phyloP scores from a whole-genome alignment of 441 rosid species.

The Pelargonium cotyledonis region DNA sequence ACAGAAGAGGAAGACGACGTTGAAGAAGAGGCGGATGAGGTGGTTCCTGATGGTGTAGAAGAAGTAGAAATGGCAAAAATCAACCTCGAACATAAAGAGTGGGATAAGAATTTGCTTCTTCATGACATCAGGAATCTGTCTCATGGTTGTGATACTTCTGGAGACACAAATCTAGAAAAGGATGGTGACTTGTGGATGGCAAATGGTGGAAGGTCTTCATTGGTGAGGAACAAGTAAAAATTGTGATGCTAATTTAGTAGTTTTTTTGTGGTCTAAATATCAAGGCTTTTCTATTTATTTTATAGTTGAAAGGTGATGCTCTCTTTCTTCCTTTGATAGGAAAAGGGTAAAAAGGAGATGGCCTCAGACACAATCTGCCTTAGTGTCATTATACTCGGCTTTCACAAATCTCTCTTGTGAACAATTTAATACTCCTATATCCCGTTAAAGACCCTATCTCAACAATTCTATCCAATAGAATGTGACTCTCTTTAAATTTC shows the following conservation, averaged over 20 bases:
- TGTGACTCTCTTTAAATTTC: no score
- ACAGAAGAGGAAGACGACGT: constrained; percentile 95
- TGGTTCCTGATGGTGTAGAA: constrained; percentile 96
- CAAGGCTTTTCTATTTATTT: not conserved
- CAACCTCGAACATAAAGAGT: constrained; percentile 72
- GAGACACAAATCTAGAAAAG: constrained; percentile 37
- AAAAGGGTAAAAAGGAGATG: not conserved
- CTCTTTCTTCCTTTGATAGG: not conserved
- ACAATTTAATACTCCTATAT: no score
- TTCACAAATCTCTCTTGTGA: constrained; percentile 41
- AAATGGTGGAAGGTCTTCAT: constrained; percentile 51
- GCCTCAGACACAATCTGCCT: not conserved
- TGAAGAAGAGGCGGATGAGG: constrained; percentile 96
- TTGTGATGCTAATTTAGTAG: not conserved
- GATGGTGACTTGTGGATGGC: constrained; percentile 76
- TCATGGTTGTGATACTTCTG: constrained; percentile 44
- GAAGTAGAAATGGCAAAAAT: constrained; percentile 96
- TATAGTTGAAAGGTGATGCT: not conserved
- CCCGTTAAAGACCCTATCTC: no score
- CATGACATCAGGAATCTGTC: constrained; percentile 79
- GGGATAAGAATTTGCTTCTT: constrained; percentile 68
- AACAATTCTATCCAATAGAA: no score
- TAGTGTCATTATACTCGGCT: not conserved
- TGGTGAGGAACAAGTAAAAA: constrained; percentile 49
- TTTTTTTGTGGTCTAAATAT: not conserved